Evolutionary conservation across 768 basidiomycete genomes (phyloP), one percentile per base, ranked within the genome.

Genomic region (Termitomyces sp.): DNA sequence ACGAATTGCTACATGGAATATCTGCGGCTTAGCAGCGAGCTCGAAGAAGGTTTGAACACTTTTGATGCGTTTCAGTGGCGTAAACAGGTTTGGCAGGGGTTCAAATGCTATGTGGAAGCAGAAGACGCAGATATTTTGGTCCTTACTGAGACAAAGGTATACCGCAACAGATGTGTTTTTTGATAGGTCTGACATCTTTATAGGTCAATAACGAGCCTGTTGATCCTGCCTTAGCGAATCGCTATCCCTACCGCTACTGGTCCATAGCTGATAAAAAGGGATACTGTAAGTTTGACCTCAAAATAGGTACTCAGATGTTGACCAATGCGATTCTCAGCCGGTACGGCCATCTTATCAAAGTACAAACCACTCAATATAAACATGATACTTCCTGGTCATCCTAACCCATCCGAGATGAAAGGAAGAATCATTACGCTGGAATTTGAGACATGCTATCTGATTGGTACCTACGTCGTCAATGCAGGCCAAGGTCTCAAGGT

Each of bases 71-170:
- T 14, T 55, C 47, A 49, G 45, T 26, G 20, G 34, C 37, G 44
- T 30, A 3, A 20, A 27, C 4, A 30, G 16, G 34, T 13, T 46
- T 22, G 39, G 13, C 61, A 90, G 87, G 93, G 93, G 0, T 93
- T 95, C 74, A 87, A 85, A 64, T 68, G 76, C 65, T 95, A 95
- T 67, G 77, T 94, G 33, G 86, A 91, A 62, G 91, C 91, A 1
- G 93, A 95, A 64, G 86, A 94, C 66, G 84, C 93, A 0, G 93
- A 95, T 67, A 77, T 95, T 27, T 76, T 95, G 24, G 80, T 95
- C 16, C 74, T 95, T 43, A 92, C 90, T 0, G 93, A 95, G 74
- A 94, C 92, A 10, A 95, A 94, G 79, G 91, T 84, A 40, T 26
- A 13, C 1, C 6, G n/a, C 26, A 14, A n/a, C 27, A 55, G 9